Evolutionary conservation across 306 rosid genomes (phyloP).

Genomic region (Citrullus amarus): DNA sequence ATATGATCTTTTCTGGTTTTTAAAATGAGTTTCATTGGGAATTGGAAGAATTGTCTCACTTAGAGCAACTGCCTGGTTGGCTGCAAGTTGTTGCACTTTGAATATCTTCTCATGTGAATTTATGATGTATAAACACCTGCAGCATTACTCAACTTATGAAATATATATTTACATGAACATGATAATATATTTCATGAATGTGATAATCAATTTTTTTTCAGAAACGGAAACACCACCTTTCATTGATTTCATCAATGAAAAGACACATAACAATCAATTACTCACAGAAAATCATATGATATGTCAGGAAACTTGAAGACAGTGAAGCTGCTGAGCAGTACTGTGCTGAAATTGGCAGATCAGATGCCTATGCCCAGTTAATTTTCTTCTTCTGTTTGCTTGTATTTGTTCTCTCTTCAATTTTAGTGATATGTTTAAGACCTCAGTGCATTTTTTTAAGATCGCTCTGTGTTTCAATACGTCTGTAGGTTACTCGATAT

Average conservation of each 20-base stretch:
- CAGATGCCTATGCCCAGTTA: conserved; percentile 95
- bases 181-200: background rate
- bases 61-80: background rate
- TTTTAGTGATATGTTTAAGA: background rate
- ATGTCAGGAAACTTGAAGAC: conserved; percentile 78
- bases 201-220: no score
- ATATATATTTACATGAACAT: background rate
- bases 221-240: no score
- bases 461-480: conserved; percentile 14
- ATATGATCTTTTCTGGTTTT: background rate
- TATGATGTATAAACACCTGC: background rate
- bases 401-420: conserved; percentile 6
- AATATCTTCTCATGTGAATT: background rate
- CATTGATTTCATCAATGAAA: no score
- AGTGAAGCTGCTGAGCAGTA: conserved; percentile 98
- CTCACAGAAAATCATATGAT: conserved; percentile 13
- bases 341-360: conserved; percentile 97
- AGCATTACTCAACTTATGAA: background rate
- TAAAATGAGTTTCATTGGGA: background rate
- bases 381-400: conserved; percentile 27
- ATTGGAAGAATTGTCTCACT: background rate
- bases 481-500: conserved; percentile 82
- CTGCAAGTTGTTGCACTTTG: background rate
- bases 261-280: conserved; percentile 1
- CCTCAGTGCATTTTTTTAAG: background rate